Evolutionary conservation across 495 filamentous ascomycete species (phyloP), one percentile per base, ranked within the genome.

Genomic region (Podospora sp.): DNA sequence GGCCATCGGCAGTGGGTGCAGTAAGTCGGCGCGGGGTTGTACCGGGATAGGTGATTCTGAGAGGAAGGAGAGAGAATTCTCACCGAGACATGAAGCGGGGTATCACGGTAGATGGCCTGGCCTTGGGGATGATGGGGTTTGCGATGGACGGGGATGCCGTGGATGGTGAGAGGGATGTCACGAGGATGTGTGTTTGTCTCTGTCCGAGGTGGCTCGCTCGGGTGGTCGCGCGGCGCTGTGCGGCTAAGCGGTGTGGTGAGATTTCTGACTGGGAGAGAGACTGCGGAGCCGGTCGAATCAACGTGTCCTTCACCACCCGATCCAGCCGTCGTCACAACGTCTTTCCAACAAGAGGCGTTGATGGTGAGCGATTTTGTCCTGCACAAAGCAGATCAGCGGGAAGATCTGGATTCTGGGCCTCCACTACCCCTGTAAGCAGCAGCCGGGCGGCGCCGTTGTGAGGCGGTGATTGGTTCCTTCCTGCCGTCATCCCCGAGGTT

Each of bases 391-490:
- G 52, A 55, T 55, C 52, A 55, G 9, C 52, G 52, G 7, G 24
- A n/a, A 55, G 52, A 55, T 55, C 52, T 26, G 50, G 50, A 18
- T 18, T 24, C 50, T n/a, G 24, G 24, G 52, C 20, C 18, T 22
- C 49, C 12, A 12, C 3, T 22, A 18, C 49, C 49, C 20, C 52
- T 55, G 52, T 11, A 55, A 20, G 7, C n/a, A n/a, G 21, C 52
- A 18, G 21, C 3, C 33, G 60, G 46, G 60, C 52, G 60, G 60
- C 60, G 35, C 60, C 35, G 2, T 65, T n/a, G 2, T 14, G 2
- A 16, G 18, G 14, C 27, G 4, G 6, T 69, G 67, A 65, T 61
- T 65, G 67, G 62, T 2, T 25, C 21, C 26, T 57, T 50, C 6
- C 60, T 36, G 35, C 52, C 26, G 26, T 46, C 40, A 6, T 26